Conservation (phyloP, 768 basidiomycete genomes). For the Leccinum barrowsii region DNA sequence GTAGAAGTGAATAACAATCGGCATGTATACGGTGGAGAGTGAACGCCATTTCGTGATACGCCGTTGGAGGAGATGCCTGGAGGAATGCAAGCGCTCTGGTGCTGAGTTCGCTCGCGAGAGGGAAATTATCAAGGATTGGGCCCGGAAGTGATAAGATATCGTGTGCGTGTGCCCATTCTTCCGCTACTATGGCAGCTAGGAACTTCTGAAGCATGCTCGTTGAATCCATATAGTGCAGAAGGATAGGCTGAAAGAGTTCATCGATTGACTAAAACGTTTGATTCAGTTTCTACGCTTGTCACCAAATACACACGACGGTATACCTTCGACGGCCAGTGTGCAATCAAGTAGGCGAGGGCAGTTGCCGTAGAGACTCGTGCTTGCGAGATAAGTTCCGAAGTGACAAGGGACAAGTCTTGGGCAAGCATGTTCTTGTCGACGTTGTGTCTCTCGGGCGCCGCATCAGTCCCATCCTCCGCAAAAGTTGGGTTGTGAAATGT, state of each 20-base stretch:
- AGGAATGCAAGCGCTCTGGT: conserved; percentile 67
- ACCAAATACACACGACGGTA: background rate
- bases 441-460: conserved; percentile 69
- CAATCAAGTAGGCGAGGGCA: conserved; percentile 68
- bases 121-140: conserved; percentile 52
- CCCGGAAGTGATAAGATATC: conserved; percentile 32
- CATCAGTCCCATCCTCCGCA: conserved; percentile 42
- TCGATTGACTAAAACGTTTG: conserved; percentile 42
- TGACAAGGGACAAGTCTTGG: conserved; percentile 84
- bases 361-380: conserved; percentile 76
- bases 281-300: background rate
- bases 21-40: conserved; percentile 73
- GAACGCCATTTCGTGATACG: conserved; percentile 89
- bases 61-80: conserved; percentile 67
- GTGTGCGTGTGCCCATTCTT: conserved; percentile 83
- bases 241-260: conserved; percentile 68
- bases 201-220: conserved; percentile 90
- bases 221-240: conserved; percentile 79
- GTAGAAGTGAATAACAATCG: conserved; percentile 79
- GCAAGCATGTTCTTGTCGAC: conserved; percentile 94
- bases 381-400: conserved; percentile 70
- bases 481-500: conserved; percentile 64
- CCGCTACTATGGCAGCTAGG: conserved; percentile 77
- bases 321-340: conserved; percentile 65
- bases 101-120: conserved; percentile 65